Conservation (phyloP, 768 basidiomycete genomes). For the Pleurotus citrinopileatus region DNA sequence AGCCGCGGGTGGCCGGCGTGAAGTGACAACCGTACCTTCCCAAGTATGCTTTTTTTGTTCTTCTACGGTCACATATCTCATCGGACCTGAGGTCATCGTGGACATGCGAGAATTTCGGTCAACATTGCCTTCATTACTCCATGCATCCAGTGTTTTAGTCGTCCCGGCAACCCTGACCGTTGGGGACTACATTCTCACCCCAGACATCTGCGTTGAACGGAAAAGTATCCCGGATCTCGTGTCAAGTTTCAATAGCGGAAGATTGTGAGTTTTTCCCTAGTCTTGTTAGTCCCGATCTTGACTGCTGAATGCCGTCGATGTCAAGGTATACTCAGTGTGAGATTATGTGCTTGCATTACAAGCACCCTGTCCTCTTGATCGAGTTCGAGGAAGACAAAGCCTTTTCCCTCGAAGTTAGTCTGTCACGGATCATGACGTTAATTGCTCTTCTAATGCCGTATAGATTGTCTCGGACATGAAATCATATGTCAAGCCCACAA, state of each 20-base stretch:
- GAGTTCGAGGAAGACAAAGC: conserved; percentile 98
- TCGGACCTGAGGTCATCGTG: conserved; percentile 71
- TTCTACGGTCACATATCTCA: background rate
- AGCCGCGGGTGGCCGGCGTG: conserved; percentile 81
- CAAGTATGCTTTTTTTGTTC: conserved; percentile 35
- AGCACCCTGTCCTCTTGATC: conserved; percentile 87
- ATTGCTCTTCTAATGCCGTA: background rate
- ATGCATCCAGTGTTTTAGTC: conserved; percentile 75
- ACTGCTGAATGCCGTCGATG: background rate
- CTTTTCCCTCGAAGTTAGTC: conserved; percentile 79
- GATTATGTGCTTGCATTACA: conserved; percentile 94
- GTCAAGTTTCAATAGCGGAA: conserved; percentile 90
- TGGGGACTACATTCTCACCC: conserved; percentile 94
- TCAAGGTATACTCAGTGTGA: conserved; percentile 94
- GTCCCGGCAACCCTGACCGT: conserved; percentile 92
- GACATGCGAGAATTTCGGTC: conserved; percentile 98
- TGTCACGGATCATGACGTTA: background rate
- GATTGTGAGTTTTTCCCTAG: conserved; percentile 65
- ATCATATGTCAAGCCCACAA: conserved; percentile 58
- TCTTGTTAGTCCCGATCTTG: background rate
- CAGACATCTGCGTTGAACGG: conserved; percentile 93
- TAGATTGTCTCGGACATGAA: conserved; percentile 67
- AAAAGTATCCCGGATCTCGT: conserved; percentile 93
- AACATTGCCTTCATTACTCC: conserved; percentile 83
- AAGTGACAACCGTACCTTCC: conserved; percentile 61